phyloP scores from a whole-genome alignment of 495 filamentous ascomycete genomes.

The Aspergillus campestris region DNA sequence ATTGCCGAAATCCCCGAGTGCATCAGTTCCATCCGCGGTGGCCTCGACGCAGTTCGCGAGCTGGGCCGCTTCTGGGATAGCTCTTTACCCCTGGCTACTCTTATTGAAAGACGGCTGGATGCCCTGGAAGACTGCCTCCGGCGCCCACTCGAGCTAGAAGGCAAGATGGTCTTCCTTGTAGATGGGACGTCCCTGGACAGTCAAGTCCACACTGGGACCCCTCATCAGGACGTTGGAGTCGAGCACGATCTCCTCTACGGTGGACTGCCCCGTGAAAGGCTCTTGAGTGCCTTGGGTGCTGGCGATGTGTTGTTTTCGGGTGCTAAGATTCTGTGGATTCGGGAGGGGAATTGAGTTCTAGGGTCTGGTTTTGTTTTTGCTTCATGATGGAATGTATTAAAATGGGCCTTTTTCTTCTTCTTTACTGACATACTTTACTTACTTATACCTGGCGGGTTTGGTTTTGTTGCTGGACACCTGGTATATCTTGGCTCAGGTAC shows the following conservation, averaged over 20 bases:
- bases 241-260: slow-evolving; percentile 32
- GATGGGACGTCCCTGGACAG: slow-evolving; percentile 26
- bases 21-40: slow-evolving; percentile 38
- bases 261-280: slow-evolving; percentile 21
- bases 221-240: slow-evolving; percentile 11
- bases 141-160: slow-evolving; percentile 14
- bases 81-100: slow-evolving; percentile 16
- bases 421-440: slow-evolving; percentile 3
- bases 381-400: slow-evolving; percentile 4
- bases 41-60: slow-evolving; percentile 29
- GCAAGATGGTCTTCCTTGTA: slow-evolving; percentile 25
- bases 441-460: slow-evolving; percentile 2
- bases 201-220: slow-evolving; percentile 17
- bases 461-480: background rate
- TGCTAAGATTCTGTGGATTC: slow-evolving; percentile 23
- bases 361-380: background rate
- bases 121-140: slow-evolving; percentile 21
- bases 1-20: slow-evolving; percentile 28
- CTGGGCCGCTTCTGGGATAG: slow-evolving; percentile 28
- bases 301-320: slow-evolving; percentile 17
- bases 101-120: slow-evolving; percentile 24
- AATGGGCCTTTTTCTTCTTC: background rate
- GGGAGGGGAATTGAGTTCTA: slow-evolving; percentile 2
- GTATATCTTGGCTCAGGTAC: background rate
- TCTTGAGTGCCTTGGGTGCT: slow-evolving; percentile 26